Conservation (phyloP, 2,329 filamentous ascomycete species). For the Drechmeria coniospora region DNA sequence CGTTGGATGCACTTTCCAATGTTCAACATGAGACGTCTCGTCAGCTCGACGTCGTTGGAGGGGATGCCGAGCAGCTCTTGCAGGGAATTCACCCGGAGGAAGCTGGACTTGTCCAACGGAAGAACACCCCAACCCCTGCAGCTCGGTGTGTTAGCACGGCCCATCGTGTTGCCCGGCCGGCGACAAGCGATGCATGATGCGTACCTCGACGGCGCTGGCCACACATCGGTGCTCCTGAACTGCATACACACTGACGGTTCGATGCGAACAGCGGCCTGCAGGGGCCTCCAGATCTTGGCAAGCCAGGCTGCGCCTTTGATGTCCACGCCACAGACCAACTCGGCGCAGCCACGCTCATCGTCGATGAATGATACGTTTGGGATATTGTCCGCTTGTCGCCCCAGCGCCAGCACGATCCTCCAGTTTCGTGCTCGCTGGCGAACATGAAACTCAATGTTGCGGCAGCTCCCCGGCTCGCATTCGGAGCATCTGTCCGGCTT, state of each 20-base stretch:
- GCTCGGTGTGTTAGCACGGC: background rate
- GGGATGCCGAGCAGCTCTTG: constrained; percentile 19
- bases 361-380: constrained; percentile 37
- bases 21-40: constrained; percentile 12
- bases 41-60: constrained; percentile 6
- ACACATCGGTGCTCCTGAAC: constrained; percentile 15
- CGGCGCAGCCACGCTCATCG: constrained; percentile 28
- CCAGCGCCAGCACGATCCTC: constrained; percentile 31
- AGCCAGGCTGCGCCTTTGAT: constrained; percentile 33
- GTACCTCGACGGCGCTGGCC: constrained; percentile 12
- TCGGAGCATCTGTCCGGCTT: constrained; percentile 3
- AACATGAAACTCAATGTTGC: constrained; percentile 16
- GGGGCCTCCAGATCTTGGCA: constrained; percentile 33
- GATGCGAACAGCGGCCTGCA: constrained; percentile 13
- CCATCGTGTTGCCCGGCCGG: background rate
- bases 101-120: constrained; percentile 27
- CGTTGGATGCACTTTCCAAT: constrained; percentile 10
- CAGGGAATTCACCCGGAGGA: constrained; percentile 20
- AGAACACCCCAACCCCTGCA: constrained; percentile 33
- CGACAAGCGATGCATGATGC: too few relatives aligned
- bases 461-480: constrained; percentile 3
- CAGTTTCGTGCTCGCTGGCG: constrained; percentile 29
- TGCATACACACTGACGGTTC: constrained; percentile 3
- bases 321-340: constrained; percentile 35
- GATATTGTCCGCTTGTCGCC: constrained; percentile 26